phyloP scores from a whole-genome alignment of 1,139 yeast genomes.

The Suhomyces taliae region DNA sequence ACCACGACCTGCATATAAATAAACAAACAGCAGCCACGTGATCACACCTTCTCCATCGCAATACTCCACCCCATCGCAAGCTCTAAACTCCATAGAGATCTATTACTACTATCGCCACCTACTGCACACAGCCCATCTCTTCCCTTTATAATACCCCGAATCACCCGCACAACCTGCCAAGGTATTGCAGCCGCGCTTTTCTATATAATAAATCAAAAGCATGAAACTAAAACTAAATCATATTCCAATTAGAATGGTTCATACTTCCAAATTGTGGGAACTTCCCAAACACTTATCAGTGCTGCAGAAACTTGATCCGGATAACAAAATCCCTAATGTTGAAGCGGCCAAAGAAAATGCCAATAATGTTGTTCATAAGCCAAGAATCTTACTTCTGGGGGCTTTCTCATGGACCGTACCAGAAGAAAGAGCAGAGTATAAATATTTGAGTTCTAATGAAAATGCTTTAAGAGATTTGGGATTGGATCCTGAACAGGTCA shows the following conservation, averaged over 20 bases:
- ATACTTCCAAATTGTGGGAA: conserved; percentile 7
- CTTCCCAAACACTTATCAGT: conserved; percentile 50
- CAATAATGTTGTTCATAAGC: conserved; percentile 40
- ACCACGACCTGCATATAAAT: too few relatives aligned
- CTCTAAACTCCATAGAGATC: too few relatives aligned
- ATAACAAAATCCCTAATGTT: conserved; percentile 53
- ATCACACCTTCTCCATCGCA: too few relatives aligned
- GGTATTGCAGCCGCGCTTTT: neutral
- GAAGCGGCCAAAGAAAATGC: conserved; percentile 48
- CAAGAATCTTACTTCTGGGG: conserved; percentile 64
- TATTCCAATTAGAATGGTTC: conserved; percentile 19
- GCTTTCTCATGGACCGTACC: conserved; percentile 74
- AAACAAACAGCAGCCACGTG: too few relatives aligned
- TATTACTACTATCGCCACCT: neutral
- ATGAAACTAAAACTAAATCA: conserved; percentile 1
- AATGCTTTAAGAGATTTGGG: conserved; percentile 64
- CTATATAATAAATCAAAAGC: neutral
- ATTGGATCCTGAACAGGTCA: conserved; percentile 39
- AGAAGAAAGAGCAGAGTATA: conserved; percentile 53
- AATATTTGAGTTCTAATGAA: conserved; percentile 58
- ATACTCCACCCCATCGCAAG: too few relatives aligned
- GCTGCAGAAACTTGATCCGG: conserved; percentile 56
- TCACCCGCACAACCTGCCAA: neutral
- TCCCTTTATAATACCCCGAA: neutral
- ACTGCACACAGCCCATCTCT: neutral